phyloP scores from a whole-genome alignment of 2,329 filamentous ascomycete genomes.

The Chalaropsis ovoidea region DNA sequence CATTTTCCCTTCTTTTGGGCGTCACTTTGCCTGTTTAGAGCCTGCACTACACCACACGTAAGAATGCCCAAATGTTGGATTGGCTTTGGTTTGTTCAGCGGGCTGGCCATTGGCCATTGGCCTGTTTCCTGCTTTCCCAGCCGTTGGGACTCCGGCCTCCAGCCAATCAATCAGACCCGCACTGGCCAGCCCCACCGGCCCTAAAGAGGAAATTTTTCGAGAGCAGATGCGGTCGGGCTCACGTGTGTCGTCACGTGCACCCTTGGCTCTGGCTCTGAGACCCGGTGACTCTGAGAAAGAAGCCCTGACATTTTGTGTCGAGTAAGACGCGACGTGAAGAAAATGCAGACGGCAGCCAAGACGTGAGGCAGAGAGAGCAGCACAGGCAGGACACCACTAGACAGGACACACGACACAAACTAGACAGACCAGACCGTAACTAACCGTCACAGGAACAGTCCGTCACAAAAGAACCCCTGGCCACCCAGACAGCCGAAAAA shows the following conservation, averaged over 20 bases:
- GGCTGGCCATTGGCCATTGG: not conserved
- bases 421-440: too few relatives aligned
- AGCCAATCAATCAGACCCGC: not conserved
- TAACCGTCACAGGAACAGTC: too few relatives aligned
- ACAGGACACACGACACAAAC: too few relatives aligned
- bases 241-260: not conserved
- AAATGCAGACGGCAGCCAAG: not conserved
- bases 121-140: too few relatives aligned
- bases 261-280: too few relatives aligned
- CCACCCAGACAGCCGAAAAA: constrained; percentile 1
- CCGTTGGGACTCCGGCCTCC: too few relatives aligned
- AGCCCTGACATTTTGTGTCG: not conserved
- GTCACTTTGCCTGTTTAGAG: not conserved
- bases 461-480: too few relatives aligned
- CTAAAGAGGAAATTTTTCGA: not conserved
- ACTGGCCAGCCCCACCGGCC: not conserved
- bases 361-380: too few relatives aligned
- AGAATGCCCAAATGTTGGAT: not conserved
- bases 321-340: not conserved
- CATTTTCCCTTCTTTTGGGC: not conserved
- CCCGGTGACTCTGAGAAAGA: too few relatives aligned
- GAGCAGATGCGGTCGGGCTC: not conserved
- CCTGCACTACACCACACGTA: not conserved
- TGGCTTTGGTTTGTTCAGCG: not conserved
- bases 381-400: not conserved